A percentile compares a stretch with the other conserved stretches of the same genome.
Conservation (phyloP, 371 early-diverging fungal genomes). For the Syncephalastrum contaminatum region DNA sequence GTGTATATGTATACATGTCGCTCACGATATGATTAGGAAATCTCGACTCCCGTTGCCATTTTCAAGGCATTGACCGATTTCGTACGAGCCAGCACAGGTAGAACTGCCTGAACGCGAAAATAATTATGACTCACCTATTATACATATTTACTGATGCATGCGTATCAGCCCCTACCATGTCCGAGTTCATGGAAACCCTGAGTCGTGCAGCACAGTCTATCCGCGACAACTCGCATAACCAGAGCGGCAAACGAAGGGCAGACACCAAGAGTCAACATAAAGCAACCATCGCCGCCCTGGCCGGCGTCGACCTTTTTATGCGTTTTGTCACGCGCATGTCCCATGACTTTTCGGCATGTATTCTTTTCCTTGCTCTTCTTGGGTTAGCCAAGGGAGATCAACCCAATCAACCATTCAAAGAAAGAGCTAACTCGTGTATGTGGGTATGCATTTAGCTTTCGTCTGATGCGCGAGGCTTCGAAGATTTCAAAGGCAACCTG, state of each 20-base stretch:
- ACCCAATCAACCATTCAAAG: not conserved
- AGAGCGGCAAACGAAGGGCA: constrained; percentile 2
- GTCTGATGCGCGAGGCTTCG: constrained; percentile 51
- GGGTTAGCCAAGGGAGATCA: not conserved
- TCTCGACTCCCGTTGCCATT: constrained; percentile 89
- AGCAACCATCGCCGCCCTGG: constrained; percentile 55
- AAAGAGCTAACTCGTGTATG: not conserved
- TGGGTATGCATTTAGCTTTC: constrained; percentile 23
- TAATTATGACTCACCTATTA: not conserved
- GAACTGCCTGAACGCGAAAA: not conserved
- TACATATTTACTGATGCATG: not conserved
- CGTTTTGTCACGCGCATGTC: constrained; percentile 74
- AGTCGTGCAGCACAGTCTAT: constrained; percentile 62
- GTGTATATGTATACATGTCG: not conserved
- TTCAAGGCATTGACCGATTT: constrained; percentile 81
- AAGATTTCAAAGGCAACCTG: constrained; percentile 77
- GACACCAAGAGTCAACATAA: constrained; percentile 42
- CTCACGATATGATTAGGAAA: constrained; percentile 44
- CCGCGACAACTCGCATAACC: constrained; percentile 44
- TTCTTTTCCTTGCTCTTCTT: not conserved
- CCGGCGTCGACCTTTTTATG: constrained; percentile 90
- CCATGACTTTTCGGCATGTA: constrained; percentile 61
- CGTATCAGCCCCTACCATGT: constrained; percentile 73
- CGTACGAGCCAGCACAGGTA: constrained; percentile 69
- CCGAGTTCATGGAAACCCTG: constrained; percentile 83